phyloP scores from a whole-genome alignment of 495 filamentous ascomycete species.

The Aspergillus hancockii region DNA sequence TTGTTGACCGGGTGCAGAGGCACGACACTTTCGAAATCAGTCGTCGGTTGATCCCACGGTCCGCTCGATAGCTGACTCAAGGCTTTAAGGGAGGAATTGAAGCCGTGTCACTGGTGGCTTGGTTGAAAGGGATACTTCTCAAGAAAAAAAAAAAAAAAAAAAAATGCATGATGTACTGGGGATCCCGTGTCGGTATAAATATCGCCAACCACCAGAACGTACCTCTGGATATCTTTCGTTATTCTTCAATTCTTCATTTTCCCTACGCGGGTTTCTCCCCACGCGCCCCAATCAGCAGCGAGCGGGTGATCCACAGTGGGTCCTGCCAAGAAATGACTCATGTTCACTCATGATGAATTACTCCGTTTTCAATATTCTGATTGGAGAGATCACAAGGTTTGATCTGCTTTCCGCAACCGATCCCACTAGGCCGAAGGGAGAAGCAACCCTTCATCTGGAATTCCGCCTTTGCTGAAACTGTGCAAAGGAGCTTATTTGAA shows the following conservation, averaged over 20 bases:
- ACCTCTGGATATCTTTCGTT: not conserved
- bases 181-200: not conserved
- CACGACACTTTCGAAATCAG: not conserved
- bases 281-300: no score
- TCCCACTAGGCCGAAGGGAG: not conserved
- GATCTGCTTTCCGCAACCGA: not conserved
- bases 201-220: not conserved
- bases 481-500: not conserved
- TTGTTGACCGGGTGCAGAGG: no score
- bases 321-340: conserved; percentile 16
- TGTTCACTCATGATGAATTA: conserved; percentile 9
- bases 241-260: no score
- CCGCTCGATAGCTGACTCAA: not conserved
- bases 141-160: not conserved
- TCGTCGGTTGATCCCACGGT: not conserved
- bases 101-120: not conserved
- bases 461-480: no score
- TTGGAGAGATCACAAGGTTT: not conserved
- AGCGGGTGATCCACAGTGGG: not conserved
- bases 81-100: not conserved
- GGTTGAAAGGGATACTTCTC: not conserved
- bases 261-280: no score
- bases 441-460: no score
- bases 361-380: not conserved
- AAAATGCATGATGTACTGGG: no score